A percentile compares a stretch with the other conserved stretches of the same genome.
Evolutionary conservation across 345 rosid genomes (phyloP).

Genomic region (Salix suchowensis): DNA sequence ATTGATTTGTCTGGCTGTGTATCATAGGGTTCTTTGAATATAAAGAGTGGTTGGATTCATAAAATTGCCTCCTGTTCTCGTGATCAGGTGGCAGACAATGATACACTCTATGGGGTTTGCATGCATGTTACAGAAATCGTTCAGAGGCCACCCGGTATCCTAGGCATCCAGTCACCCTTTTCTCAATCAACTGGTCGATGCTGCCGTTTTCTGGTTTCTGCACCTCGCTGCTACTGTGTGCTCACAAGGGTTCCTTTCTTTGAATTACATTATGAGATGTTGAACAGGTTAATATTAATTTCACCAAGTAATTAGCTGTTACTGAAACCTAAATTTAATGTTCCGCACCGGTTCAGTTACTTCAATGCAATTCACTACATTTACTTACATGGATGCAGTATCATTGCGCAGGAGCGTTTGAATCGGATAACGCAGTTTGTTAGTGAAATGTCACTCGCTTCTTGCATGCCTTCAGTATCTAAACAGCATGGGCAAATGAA

Average conservation of each 20-base stretch:
- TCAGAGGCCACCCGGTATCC: slow-evolving; percentile 83
- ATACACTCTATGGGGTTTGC: slow-evolving; percentile 92
- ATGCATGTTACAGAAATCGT: slow-evolving; percentile 84
- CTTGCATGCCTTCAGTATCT: slow-evolving; percentile 36
- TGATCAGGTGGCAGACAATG: slow-evolving; percentile 83
- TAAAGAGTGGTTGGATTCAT: slow-evolving; percentile 5
- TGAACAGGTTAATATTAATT: slow-evolving; percentile 64
- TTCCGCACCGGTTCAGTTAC: not conserved
- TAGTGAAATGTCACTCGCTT: slow-evolving; percentile 60
- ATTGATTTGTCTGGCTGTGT: not conserved
- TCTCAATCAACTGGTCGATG: slow-evolving; percentile 48
- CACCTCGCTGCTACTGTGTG: slow-evolving; percentile 97
- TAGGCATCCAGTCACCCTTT: slow-evolving; percentile 55
- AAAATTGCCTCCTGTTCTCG: slow-evolving; percentile 15
- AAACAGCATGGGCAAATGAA: slow-evolving; percentile 36
- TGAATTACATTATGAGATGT: slow-evolving; percentile 91
- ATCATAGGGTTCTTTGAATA: not conserved
- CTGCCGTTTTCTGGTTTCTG: slow-evolving; percentile 80
- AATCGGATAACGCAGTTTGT: slow-evolving; percentile 81
- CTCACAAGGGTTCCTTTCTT: slow-evolving; percentile 91
- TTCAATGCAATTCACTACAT: slow-evolving; percentile 14
- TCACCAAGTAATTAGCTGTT: slow-evolving; percentile 11
- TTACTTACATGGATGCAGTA: slow-evolving; percentile 59
- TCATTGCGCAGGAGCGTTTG: slow-evolving; percentile 95
- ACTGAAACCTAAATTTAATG: not conserved